Evolutionary conservation across 129 eudicot species (phyloP).

Genomic region (Artemisia argyi): DNA sequence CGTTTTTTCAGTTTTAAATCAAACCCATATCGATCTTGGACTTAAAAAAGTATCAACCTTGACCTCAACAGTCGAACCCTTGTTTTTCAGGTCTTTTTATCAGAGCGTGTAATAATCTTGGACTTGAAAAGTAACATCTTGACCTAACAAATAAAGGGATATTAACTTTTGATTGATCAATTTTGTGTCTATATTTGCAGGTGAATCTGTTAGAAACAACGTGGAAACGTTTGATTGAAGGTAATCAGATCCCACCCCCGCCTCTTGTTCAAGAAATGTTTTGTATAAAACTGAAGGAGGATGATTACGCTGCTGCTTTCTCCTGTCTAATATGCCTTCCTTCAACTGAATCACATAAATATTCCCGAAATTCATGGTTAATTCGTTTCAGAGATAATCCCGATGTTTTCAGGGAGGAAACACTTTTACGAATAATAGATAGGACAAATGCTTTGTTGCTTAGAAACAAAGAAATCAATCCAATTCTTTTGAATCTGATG

Average conservation of each 20-base stretch:
- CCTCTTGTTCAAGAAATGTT: slow-evolving; percentile 65
- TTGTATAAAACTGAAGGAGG: slow-evolving; percentile 55
- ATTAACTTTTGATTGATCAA: neutral
- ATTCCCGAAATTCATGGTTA: slow-evolving; percentile 64
- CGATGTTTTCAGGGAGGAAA: slow-evolving; percentile 36
- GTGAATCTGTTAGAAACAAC: slow-evolving; percentile 60
- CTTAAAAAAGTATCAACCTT: neutral
- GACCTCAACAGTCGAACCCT: slow-evolving; percentile 13
- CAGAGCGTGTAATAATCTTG: neutral
- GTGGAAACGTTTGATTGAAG: slow-evolving; percentile 66
- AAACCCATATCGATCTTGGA: slow-evolving; percentile 5
- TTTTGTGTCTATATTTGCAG: slow-evolving; percentile 32
- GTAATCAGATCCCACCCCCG: slow-evolving; percentile 67
- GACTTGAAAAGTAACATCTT: neutral
- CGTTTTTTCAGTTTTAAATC: neutral
- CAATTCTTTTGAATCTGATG: slow-evolving; percentile 40
- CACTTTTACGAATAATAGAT: slow-evolving; percentile 40
- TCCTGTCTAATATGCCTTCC: slow-evolving; percentile 56
- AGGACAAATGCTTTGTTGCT: slow-evolving; percentile 28
- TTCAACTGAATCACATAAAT: slow-evolving; percentile 47
- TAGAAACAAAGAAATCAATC: slow-evolving; percentile 41
- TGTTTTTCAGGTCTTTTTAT: neutral
- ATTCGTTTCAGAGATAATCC: slow-evolving; percentile 45
- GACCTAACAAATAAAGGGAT: neutral
- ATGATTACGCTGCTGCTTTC: slow-evolving; percentile 58